phyloP scores from a whole-genome alignment of 139 green algal genomes.

The Spirogloea muscicola region DNA sequence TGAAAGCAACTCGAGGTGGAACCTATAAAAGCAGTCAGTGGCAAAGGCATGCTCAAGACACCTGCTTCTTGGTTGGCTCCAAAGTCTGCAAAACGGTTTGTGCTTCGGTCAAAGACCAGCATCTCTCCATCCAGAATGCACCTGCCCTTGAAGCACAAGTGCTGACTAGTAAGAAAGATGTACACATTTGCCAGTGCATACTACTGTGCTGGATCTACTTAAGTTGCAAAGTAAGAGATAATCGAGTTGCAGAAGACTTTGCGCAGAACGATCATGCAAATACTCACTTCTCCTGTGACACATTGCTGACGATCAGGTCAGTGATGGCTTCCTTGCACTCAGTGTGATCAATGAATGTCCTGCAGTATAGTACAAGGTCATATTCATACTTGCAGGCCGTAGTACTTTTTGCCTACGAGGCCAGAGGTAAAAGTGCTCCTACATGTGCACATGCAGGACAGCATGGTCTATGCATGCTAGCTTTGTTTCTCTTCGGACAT shows the following conservation, averaged over 20 bases:
- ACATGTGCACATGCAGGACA: too few species aligned
- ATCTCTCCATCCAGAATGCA: constrained; percentile 59
- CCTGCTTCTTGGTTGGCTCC: constrained; percentile 33
- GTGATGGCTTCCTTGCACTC: background rate
- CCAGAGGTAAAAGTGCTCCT: too few species aligned
- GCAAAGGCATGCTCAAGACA: too few species aligned
- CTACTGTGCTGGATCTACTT: background rate
- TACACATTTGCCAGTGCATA: background rate
- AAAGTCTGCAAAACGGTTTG: constrained; percentile 23
- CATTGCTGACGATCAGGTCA: background rate
- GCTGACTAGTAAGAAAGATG: constrained; percentile 16
- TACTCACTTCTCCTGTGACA: background rate
- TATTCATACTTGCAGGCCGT: too few species aligned
- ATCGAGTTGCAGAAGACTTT: background rate
- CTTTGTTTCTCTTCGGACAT: too few species aligned
- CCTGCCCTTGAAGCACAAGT: constrained; percentile 16
- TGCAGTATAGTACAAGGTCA: too few species aligned
- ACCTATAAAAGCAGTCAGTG: too few species aligned
- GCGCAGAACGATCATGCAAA: background rate
- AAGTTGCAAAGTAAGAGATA: background rate
- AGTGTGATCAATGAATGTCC: background rate
- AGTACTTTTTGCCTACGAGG: too few species aligned
- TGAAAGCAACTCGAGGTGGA: too few species aligned
- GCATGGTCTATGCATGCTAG: too few species aligned
- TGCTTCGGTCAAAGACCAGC: constrained; percentile 45